phyloP scores from a whole-genome alignment of 2,329 filamentous ascomycete species.

The Samsoniella hepiali region DNA sequence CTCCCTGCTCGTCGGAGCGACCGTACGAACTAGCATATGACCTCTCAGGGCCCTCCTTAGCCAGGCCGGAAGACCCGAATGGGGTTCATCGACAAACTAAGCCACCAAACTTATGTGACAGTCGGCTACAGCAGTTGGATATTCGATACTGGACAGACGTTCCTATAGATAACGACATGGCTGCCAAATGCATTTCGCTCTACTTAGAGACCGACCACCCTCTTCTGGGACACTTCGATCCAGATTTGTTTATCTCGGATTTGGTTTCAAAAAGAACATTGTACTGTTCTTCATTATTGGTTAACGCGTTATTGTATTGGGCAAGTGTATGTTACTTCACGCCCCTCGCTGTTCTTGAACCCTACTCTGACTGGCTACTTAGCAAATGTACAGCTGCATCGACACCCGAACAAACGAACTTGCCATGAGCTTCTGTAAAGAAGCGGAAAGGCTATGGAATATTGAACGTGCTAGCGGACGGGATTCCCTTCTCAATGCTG shows the following conservation, averaged over 20 bases:
- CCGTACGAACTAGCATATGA: neutral
- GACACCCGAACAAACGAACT: slow-evolving; percentile 24
- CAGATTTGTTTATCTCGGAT: slow-evolving; percentile 33
- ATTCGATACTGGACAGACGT: slow-evolving; percentile 36
- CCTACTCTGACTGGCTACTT: neutral
- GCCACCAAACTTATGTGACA: slow-evolving; percentile 25
- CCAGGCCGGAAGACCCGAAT: neutral
- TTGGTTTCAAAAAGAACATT: slow-evolving; percentile 25
- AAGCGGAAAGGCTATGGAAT: slow-evolving; percentile 29
- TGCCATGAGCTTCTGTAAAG: slow-evolving; percentile 25
- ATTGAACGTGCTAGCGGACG: slow-evolving; percentile 21
- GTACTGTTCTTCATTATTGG: slow-evolving; percentile 35
- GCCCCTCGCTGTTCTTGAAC: neutral
- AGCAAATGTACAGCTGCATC: slow-evolving; percentile 37
- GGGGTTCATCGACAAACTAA: neutral
- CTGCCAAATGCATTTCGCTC: slow-evolving; percentile 33
- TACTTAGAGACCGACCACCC: slow-evolving; percentile 39
- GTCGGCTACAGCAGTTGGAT: slow-evolving; percentile 28
- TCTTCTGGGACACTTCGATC: slow-evolving; percentile 35
- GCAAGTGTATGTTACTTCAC: slow-evolving; percentile 30
- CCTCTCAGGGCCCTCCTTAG: neutral
- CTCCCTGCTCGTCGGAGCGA: neutral
- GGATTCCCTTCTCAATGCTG: slow-evolving; percentile 29
- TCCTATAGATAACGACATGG: slow-evolving; percentile 28
- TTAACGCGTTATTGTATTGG: slow-evolving; percentile 35